Evolutionary conservation across 495 filamentous ascomycete species (phyloP).

Genomic region (Aspergillus diversus): DNA sequence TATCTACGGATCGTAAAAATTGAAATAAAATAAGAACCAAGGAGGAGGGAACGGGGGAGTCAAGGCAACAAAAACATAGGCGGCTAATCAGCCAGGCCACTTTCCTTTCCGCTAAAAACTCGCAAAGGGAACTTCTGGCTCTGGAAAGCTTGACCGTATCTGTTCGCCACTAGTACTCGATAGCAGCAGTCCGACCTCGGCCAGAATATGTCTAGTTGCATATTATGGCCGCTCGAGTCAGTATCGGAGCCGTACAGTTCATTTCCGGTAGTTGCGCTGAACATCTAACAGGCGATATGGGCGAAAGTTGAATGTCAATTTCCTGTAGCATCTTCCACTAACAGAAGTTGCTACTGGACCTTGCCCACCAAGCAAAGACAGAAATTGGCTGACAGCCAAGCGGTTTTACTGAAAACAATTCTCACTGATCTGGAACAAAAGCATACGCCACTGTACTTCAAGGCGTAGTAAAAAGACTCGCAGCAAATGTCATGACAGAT

Average conservation of each 20-base stretch:
- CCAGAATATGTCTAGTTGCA: neutral
- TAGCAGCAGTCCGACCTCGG: neutral
- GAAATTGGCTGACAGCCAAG: neutral
- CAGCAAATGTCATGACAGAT: neutral
- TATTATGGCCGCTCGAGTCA: neutral
- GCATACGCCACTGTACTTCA: constrained; percentile 12
- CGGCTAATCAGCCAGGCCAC: neutral
- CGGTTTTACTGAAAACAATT: constrained; percentile 13
- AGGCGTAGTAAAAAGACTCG: constrained; percentile 5
- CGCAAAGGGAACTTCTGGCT: neutral
- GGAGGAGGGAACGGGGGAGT: constrained; percentile 2
- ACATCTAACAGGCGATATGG: neutral
- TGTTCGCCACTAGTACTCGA: neutral
- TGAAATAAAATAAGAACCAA: neutral
- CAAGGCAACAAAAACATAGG: neutral
- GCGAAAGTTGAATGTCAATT: neutral
- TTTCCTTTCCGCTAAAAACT: neutral
- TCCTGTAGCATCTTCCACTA: constrained; percentile 3
- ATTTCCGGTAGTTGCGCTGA: neutral
- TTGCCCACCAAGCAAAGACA: neutral
- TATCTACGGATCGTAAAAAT: constrained; percentile 26
- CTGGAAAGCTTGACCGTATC: neutral
- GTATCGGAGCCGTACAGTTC: neutral
- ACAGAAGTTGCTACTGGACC: neutral
- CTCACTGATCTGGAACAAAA: constrained; percentile 18